phyloP scores from a whole-genome alignment of 768 basidiomycete species.

The Lactifluus subvellereus region DNA sequence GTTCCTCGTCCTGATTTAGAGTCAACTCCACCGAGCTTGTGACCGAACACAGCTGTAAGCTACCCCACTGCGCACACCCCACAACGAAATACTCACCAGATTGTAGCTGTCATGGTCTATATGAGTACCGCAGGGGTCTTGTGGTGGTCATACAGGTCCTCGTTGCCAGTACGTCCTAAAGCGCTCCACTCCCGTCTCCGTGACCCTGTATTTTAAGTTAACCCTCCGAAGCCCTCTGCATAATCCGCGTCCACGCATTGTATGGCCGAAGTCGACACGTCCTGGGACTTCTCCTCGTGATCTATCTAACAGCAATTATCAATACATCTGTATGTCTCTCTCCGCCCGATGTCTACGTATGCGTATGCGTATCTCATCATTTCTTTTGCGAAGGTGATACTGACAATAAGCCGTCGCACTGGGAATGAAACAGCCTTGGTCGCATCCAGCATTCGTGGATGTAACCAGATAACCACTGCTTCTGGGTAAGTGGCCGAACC shows the following conservation, averaged over 20 bases:
- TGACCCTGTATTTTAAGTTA: background rate
- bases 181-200: background rate
- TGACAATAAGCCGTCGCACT: background rate
- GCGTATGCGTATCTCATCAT: background rate
- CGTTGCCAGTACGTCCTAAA: background rate
- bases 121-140: background rate
- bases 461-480: background rate
- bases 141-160: background rate
- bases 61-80: background rate
- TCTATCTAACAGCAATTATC: background rate
- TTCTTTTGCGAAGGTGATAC: background rate
- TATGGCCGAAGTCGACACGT: conserved; percentile 4
- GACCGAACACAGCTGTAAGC: background rate
- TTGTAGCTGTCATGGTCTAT: background rate
- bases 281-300: background rate
- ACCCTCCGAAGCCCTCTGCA: background rate
- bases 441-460: background rate
- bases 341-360: background rate
- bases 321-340: background rate
- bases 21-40: background rate
- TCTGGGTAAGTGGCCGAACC: background rate
- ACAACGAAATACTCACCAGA: background rate
- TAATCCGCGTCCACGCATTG: conserved; percentile 12
- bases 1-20: background rate
- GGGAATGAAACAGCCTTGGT: background rate